These are phyloP conservation scores for Nematocida sp. DNA, from an alignment of 371 early-diverging fungal genomes.

Conservation along the genomic window DNA sequence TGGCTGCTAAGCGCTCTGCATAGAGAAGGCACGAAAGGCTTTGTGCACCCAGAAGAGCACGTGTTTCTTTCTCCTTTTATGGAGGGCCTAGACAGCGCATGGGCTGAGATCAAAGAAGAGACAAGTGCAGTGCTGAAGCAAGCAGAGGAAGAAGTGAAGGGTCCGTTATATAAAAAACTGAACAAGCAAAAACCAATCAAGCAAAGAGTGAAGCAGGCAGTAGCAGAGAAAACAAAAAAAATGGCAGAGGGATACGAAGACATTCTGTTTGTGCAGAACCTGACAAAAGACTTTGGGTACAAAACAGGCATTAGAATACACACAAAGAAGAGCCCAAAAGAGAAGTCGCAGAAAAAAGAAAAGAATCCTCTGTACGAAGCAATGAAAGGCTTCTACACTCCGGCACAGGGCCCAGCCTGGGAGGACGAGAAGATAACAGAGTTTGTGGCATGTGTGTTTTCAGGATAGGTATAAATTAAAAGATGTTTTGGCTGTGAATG, in stretches of 20 bases:
- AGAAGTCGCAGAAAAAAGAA: neutral
- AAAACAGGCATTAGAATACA: slow-evolving; percentile 29
- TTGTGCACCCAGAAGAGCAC: neutral
- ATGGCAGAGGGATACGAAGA: slow-evolving; percentile 15
- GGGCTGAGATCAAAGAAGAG: neutral
- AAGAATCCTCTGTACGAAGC: slow-evolving; percentile 4
- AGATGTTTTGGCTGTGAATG: neutral
- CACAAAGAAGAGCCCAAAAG: neutral
- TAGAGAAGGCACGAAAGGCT: slow-evolving; percentile 23
- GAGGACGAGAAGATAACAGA: slow-evolving; percentile 42
- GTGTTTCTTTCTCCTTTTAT: slow-evolving; percentile 5
- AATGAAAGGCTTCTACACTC: slow-evolving; percentile 23
- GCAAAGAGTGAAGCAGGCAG: slow-evolving; percentile 26
- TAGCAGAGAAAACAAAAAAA: slow-evolving; percentile 34
- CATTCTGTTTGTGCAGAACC: slow-evolving; percentile 6
- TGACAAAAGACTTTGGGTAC: slow-evolving; percentile 46
- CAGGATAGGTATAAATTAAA: neutral
- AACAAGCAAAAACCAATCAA: slow-evolving; percentile 44
- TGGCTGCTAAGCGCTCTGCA: slow-evolving; percentile 29
- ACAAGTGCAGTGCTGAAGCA: neutral
- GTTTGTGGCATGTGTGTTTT: slow-evolving; percentile 25
- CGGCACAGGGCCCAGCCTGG: slow-evolving; percentile 2
- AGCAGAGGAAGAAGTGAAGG: slow-evolving; percentile 25
- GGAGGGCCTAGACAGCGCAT: slow-evolving; percentile 5
- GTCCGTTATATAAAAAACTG: slow-evolving; percentile 10